Evolutionary conservation across 2,329 filamentous ascomycete species (phyloP).

Genomic region (Fusarium abutilonis): DNA sequence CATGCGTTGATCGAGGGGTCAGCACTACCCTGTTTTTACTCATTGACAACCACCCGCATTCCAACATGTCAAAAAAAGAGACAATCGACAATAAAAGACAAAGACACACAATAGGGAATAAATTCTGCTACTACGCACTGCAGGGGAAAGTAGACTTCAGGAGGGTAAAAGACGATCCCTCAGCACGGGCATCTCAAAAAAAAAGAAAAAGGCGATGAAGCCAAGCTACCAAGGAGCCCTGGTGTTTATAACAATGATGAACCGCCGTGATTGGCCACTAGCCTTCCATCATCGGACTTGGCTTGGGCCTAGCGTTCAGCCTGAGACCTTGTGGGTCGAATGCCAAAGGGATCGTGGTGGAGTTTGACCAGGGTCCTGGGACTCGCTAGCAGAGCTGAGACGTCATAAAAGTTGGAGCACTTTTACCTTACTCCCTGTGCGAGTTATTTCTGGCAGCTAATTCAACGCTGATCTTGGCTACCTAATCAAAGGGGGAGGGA

Average conservation of each 20-base stretch:
- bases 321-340: conserved; percentile 36
- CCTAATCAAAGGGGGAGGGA: conserved; percentile 14
- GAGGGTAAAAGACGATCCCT: conserved; percentile 19
- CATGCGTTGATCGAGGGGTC: conserved; percentile 11
- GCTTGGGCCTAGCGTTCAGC: conserved; percentile 28
- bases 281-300: conserved; percentile 7
- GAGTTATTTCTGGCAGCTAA: conserved; percentile 18
- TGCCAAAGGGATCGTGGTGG: conserved; percentile 15
- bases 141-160: conserved; percentile 22
- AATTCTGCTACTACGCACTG: too few relatives aligned
- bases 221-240: conserved; percentile 27
- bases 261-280: conserved; percentile 20
- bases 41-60: neutral
- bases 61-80: neutral
- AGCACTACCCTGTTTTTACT: neutral
- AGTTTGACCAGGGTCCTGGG: neutral
- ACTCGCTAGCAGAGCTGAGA: neutral
- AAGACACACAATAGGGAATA: conserved; percentile 1
- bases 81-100: conserved; percentile 2
- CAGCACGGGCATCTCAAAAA: conserved; percentile 1
- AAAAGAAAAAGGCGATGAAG: neutral
- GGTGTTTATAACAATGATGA: conserved; percentile 2
- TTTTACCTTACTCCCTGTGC: neutral
- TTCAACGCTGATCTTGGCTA: too few relatives aligned
- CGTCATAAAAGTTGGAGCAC: conserved; percentile 29